Percentiles rank a stretch among this genome's conserved stretches.
Conservation (phyloP, 2,329 filamentous ascomycete genomes). For the Sclerotinia sclerotiorum region DNA sequence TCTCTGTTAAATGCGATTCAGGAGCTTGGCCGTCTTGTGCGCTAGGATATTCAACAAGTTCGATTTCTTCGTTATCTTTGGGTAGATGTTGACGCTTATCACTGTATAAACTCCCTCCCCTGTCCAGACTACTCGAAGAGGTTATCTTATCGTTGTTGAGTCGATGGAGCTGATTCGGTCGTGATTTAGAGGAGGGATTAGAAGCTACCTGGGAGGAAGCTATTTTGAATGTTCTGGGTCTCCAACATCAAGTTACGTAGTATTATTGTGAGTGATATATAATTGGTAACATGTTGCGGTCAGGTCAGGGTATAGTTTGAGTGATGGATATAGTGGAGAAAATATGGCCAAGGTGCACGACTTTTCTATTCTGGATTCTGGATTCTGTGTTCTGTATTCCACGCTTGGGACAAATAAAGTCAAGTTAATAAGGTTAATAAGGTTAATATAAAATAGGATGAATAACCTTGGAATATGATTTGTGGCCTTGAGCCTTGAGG, state of each 20-base stretch:
- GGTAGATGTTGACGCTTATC: slow-evolving; percentile 20
- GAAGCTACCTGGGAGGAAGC: slow-evolving; percentile 25
- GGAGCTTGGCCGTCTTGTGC: slow-evolving; percentile 21
- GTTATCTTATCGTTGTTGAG: slow-evolving; percentile 23
- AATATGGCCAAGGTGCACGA: neutral
- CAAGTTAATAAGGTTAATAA: neutral
- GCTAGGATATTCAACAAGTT: slow-evolving; percentile 37
- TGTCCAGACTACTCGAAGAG: slow-evolving; percentile 30
- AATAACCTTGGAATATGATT: neutral
- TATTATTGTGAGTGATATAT: neutral
- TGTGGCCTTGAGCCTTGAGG: slow-evolving; percentile 3
- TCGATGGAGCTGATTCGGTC: slow-evolving; percentile 17
- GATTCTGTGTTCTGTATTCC: neutral
- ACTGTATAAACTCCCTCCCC: slow-evolving; percentile 21
- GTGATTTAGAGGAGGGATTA: slow-evolving; percentile 33
- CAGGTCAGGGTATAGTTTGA: slow-evolving; percentile 5
- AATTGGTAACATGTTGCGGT: slow-evolving; percentile 19
- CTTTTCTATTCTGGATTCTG: neutral
- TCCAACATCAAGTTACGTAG: slow-evolving; percentile 9
- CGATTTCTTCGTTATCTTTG: slow-evolving; percentile 35
- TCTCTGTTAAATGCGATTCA: slow-evolving; percentile 15
- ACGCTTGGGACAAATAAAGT: slow-evolving; percentile 1
- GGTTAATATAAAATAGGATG: no score
- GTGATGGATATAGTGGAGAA: neutral
- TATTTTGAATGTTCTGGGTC: slow-evolving; percentile 31